phyloP scores from a whole-genome alignment of 257 asterid species.

The Coffea canephora region DNA sequence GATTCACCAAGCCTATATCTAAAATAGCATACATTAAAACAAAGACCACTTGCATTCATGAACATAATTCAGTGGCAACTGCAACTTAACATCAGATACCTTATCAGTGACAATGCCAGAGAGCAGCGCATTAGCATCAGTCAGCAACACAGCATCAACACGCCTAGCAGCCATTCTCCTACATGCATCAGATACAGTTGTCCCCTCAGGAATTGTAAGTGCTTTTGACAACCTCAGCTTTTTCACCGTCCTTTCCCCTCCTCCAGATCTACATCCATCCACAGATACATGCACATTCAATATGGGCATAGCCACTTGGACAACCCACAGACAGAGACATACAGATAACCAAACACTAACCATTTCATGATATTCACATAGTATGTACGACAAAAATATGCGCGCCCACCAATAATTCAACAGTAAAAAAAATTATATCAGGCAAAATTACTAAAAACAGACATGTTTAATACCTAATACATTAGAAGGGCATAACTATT shows the following conservation, averaged over 20 bases:
- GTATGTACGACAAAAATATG: background rate
- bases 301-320: background rate
- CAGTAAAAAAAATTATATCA: background rate
- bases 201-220: conserved; percentile 91
- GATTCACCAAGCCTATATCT: background rate
- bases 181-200: conserved; percentile 90
- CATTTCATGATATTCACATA: background rate
- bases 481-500: no score
- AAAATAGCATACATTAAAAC: background rate
- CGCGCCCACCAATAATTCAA: background rate
- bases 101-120: conserved; percentile 97
- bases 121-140: conserved; percentile 88
- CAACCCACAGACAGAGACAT: background rate
- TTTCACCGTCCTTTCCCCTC: conserved; percentile 93
- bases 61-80: conserved; percentile 10
- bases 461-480: no score
- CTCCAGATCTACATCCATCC: conserved; percentile 41
- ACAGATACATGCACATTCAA: background rate
- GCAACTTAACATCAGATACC: conserved; percentile 31
- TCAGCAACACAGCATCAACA: conserved; percentile 85
- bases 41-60: conserved; percentile 1
- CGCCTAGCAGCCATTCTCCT: conserved; percentile 91
- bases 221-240: conserved; percentile 88
- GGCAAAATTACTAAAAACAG: no score
- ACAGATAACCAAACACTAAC: background rate